Conservation (phyloP, 2,329 filamentous ascomycete species). For the Fusarium multiceps region DNA sequence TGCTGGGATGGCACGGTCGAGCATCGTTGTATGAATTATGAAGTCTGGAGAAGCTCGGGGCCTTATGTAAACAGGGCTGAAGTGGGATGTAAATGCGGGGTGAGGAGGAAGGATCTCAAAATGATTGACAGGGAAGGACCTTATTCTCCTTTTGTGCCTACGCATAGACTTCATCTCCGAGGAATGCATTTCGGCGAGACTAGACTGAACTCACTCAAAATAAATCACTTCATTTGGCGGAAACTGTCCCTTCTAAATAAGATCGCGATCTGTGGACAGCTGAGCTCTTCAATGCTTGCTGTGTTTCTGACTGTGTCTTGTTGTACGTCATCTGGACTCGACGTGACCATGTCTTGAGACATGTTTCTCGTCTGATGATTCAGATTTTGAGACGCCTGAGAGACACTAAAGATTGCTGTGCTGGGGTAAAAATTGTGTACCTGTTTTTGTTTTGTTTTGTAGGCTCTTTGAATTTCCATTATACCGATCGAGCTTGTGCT, state of each 20-base stretch:
- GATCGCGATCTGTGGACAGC: slow-evolving; percentile 33
- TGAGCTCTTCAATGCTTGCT: slow-evolving; percentile 16
- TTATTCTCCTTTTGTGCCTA: background rate
- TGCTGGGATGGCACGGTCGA: background rate
- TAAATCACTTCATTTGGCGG: background rate
- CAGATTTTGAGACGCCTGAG: background rate
- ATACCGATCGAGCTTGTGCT: background rate
- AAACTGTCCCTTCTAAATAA: slow-evolving; percentile 6
- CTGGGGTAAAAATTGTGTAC: background rate
- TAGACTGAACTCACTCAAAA: background rate
- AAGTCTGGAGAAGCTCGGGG: slow-evolving; percentile 17
- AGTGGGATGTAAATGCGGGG: background rate
- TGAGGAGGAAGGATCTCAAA: background rate
- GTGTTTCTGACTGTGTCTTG: slow-evolving; percentile 23
- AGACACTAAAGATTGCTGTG: background rate
- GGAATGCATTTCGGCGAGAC: background rate
- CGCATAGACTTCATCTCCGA: slow-evolving; percentile 17
- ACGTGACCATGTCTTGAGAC: slow-evolving; percentile 30
- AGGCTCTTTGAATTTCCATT: background rate
- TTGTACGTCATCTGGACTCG: slow-evolving; percentile 25
- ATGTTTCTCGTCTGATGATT: slow-evolving; percentile 28
- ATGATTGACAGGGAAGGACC: background rate
- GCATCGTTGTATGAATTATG: slow-evolving; percentile 2
- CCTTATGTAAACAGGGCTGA: slow-evolving; percentile 28
- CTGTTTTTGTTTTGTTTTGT: background rate